A percentile compares a stretch with the other conserved stretches of the same genome.
These are phyloP conservation scores for Leccinum arenicola DNA, from an alignment of 768 basidiomycete genomes.

Conservation along the genomic window DNA sequence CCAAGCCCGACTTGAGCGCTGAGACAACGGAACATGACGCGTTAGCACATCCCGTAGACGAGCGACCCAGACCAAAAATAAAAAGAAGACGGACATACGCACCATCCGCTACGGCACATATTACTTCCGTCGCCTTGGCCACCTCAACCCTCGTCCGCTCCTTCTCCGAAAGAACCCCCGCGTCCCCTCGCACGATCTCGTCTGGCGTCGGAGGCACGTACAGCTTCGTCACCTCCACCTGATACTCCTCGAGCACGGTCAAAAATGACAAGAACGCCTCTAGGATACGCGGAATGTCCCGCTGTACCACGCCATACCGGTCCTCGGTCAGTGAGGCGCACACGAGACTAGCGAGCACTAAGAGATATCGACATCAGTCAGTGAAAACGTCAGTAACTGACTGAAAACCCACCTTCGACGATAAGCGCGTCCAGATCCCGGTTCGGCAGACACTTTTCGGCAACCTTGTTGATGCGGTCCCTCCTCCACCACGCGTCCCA, in stretches of 20 bases:
- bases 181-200: conserved; percentile 25
- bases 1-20: conserved; percentile 65
- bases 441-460: conserved; percentile 56
- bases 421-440: conserved; percentile 60
- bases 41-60: neutral
- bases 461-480: conserved; percentile 50
- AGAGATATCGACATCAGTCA: neutral
- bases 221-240: conserved; percentile 46
- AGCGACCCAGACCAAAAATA: neutral
- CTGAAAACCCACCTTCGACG: conserved; percentile 51
- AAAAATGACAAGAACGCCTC: conserved; percentile 74
- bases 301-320: conserved; percentile 77
- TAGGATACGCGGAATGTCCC: conserved; percentile 78
- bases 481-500: conserved; percentile 54
- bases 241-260: conserved; percentile 62
- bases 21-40: neutral
- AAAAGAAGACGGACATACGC: conserved; percentile 28
- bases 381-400: neutral
- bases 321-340: conserved; percentile 79
- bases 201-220: conserved; percentile 39
- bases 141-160: conserved; percentile 48
- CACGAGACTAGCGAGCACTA: conserved; percentile 57
- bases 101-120: conserved; percentile 61
- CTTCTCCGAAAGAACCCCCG: conserved; percentile 34
- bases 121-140: conserved; percentile 47